Percentiles rank a stretch among this genome's conserved stretches.
phyloP scores from a whole-genome alignment of 140 eudicot species.

The Cichorium intybus region DNA sequence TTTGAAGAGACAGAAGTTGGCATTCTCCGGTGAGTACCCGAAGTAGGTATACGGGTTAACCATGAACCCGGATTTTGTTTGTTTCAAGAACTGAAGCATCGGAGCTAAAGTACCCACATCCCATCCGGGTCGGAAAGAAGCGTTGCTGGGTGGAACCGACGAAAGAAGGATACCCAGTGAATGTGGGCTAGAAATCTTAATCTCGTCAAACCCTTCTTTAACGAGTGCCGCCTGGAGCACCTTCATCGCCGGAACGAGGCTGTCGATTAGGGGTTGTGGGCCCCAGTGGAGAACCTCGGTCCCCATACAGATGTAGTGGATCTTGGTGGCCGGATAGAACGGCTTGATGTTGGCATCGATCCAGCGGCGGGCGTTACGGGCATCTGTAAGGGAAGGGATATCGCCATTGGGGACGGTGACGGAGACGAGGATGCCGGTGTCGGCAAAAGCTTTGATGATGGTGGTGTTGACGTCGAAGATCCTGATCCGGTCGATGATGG shows the following conservation, averaged over 20 bases:
- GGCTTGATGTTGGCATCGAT: conserved; percentile 55
- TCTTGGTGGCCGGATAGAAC: conserved; percentile 60
- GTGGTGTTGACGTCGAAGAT: conserved; percentile 81
- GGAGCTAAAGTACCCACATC: conserved; percentile 74
- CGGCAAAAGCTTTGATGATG: conserved; percentile 78
- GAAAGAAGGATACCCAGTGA: conserved; percentile 58
- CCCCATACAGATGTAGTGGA: conserved; percentile 73
- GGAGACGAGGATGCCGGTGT: conserved; percentile 59
- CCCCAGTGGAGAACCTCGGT: conserved; percentile 98
- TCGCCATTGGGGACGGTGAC: conserved; percentile 93
- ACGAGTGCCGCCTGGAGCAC: conserved; percentile 55
- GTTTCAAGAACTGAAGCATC: conserved; percentile 57
- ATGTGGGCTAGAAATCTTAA: conserved; percentile 75
- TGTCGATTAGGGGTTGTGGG: conserved; percentile 62
- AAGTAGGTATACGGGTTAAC: conserved; percentile 98
- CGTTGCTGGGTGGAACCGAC: conserved; percentile 81
- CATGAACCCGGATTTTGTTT: conserved; percentile 78
- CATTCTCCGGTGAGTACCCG: conserved; percentile 49
- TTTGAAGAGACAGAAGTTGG: conserved; percentile 46
- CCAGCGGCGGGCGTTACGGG: conserved; percentile 61
- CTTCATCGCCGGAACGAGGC: conserved; percentile 79
- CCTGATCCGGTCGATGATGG: conserved; percentile 71
- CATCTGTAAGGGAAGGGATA: conserved; percentile 54
- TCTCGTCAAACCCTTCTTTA: conserved; percentile 37
- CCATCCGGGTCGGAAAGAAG: conserved; percentile 92